Evolutionary conservation across 129 eudicot species (phyloP).

Genomic region (Centaurea solstitialis): DNA sequence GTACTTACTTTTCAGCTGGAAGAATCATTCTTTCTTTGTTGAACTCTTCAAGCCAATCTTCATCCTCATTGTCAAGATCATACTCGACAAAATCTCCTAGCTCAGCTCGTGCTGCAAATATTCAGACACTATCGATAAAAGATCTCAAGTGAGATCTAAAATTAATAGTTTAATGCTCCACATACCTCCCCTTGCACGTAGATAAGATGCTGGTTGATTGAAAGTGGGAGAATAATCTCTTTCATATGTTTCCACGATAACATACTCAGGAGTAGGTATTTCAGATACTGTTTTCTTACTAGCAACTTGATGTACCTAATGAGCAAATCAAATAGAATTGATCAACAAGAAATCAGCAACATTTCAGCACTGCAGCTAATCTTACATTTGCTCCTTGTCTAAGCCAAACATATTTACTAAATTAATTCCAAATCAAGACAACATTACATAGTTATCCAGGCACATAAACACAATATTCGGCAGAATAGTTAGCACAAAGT

Average conservation of each 20-base stretch:
- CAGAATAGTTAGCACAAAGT: not conserved
- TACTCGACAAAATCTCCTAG: conserved; percentile 93
- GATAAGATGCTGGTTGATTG: conserved; percentile 82
- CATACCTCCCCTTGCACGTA: conserved; percentile 95
- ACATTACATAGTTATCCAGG: not conserved
- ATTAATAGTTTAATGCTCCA: conserved; percentile 6
- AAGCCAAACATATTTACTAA: not conserved
- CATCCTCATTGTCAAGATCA: conserved; percentile 98
- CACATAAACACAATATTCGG: not conserved
- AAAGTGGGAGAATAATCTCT: conserved; percentile 84
- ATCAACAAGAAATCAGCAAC: conserved; percentile 8
- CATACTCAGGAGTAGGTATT: conserved; percentile 89
- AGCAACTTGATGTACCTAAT: conserved; percentile 73
- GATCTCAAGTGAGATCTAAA: not conserved
- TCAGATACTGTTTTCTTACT: conserved; percentile 78
- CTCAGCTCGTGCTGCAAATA: conserved; percentile 74
- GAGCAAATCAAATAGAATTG: conserved; percentile 4
- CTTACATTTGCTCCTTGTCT: not conserved
- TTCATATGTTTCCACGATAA: conserved; percentile 88
- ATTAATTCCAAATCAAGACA: not conserved
- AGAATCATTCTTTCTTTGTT: conserved; percentile 62
- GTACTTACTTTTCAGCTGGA: conserved; percentile 65
- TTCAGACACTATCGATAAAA: conserved; percentile 1
- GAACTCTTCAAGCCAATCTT: conserved; percentile 88
- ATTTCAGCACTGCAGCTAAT: conserved; percentile 12